Conservation (phyloP, 1,284 basidiomycete genomes). For the Grifola frondosa region DNA sequence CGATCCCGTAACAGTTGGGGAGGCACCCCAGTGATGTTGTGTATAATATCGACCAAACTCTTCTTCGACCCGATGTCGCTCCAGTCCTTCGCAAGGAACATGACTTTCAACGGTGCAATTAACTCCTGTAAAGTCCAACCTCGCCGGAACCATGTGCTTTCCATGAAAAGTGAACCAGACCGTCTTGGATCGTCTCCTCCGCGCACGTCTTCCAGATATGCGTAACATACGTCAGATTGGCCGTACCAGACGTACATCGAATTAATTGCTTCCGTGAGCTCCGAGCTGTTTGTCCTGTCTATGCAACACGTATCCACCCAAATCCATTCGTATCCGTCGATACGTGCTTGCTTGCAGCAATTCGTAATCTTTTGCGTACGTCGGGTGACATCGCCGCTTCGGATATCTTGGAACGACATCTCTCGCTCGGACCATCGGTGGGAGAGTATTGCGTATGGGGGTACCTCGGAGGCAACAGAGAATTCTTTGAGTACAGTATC, state of each 20-base stretch:
- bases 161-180: not conserved
- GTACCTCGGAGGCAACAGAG: too few species aligned
- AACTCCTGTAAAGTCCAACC: slow-evolving; percentile 8
- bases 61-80: not conserved
- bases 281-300: slow-evolving; percentile 10
- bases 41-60: not conserved
- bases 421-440: slow-evolving; percentile 6
- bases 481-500: too few species aligned
- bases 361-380: not conserved
- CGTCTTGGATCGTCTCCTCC: not conserved
- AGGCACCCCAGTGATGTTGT: not conserved
- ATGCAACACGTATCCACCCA: slow-evolving; percentile 16
- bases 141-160: slow-evolving; percentile 4
- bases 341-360: not conserved
- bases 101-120: not conserved
- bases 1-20: not conserved
- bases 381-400: not conserved
- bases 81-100: slow-evolving; percentile 3
- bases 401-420: slow-evolving; percentile 1
- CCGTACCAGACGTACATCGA: slow-evolving; percentile 14
- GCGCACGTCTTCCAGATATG: slow-evolving; percentile 6
- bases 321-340: slow-evolving; percentile 2
- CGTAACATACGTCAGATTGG: slow-evolving; percentile 4
- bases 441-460: slow-evolving; percentile 7
- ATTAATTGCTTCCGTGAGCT: slow-evolving; percentile 14